These are phyloP conservation scores for Suhomyces sp. DNA, from an alignment of 805 yeast genomes.

Conservation along the genomic window DNA sequence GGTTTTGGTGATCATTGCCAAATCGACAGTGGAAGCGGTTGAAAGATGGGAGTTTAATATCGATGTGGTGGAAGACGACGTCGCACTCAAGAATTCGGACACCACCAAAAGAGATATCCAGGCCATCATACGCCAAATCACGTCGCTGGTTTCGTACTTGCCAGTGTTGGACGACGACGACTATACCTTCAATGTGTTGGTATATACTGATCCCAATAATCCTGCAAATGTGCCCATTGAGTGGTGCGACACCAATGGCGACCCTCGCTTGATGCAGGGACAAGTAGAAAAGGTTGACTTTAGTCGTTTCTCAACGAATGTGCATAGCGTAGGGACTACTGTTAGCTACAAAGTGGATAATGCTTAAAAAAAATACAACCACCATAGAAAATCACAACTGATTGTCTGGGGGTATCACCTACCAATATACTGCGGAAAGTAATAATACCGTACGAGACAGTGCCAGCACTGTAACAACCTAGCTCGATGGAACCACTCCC, in stretches of 20 bases:
- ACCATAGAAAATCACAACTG: too few species aligned
- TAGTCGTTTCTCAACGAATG: constrained; percentile 61
- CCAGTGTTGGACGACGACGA: constrained; percentile 62
- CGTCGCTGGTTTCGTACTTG: constrained; percentile 80
- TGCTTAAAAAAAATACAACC: too few species aligned
- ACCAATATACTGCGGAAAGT: too few species aligned
- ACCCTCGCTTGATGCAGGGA: constrained; percentile 52
- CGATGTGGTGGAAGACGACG: constrained; percentile 30
- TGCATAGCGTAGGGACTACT: constrained; percentile 68
- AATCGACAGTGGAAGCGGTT: constrained; percentile 60
- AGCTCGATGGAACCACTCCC: too few species aligned
- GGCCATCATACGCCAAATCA: constrained; percentile 80
- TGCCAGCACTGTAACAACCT: too few species aligned
- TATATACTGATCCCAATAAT: constrained; percentile 64
- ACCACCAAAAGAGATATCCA: constrained; percentile 75
- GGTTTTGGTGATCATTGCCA: constrained; percentile 69
- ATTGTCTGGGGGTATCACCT: too few species aligned
- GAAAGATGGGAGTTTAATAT: constrained; percentile 88
- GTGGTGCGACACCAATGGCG: constrained; percentile 73
- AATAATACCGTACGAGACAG: too few species aligned
- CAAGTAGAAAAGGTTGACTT: constrained; percentile 64
- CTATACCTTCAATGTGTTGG: constrained; percentile 80
- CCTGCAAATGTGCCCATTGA: constrained; percentile 62
- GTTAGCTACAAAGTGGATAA: constrained; percentile 52
- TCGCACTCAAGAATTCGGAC: constrained; percentile 32